phyloP scores from a whole-genome alignment of 2,329 filamentous ascomycete genomes.

The Fusarium sp. region DNA sequence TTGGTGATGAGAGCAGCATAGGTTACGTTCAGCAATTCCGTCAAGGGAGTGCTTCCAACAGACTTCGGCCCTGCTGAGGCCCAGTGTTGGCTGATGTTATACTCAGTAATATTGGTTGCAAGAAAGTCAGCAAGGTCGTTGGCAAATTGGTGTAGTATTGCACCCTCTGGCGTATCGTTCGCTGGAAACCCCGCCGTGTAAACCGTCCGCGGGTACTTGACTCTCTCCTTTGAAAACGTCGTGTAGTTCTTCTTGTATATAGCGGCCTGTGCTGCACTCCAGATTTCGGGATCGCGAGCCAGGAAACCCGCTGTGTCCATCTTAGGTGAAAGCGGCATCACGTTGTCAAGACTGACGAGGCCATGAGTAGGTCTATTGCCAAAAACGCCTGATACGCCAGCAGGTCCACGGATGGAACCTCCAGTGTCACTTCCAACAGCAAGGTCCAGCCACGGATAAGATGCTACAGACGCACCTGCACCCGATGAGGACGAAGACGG shows the following conservation, averaged over 20 bases:
- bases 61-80: neutral
- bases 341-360: conserved; percentile 44
- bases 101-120: neutral
- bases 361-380: conserved; percentile 53
- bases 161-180: neutral
- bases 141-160: neutral
- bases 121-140: neutral
- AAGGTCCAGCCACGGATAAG: conserved; percentile 54
- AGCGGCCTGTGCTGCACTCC: neutral
- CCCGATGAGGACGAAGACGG: conserved; percentile 55
- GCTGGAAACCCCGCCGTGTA: neutral
- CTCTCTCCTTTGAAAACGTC: rapidly evolving
- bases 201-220: neutral
- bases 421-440: conserved; percentile 26
- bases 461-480: conserved; percentile 49
- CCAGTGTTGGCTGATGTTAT: neutral
- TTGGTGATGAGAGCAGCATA: neutral
- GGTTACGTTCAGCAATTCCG: neutral
- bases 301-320: neutral
- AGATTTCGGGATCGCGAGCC: neutral
- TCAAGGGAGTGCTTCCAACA: neutral
- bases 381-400: conserved; percentile 52
- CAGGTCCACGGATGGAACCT: conserved; percentile 53
- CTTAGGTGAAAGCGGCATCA: neutral
- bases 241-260: neutral